Percentiles rank a stretch among this genome's conserved stretches.
These are phyloP conservation scores for Lunularia cruciata DNA, from an alignment of 225 moss, liverwort and hornwort genomes.

Conservation along the genomic window DNA sequence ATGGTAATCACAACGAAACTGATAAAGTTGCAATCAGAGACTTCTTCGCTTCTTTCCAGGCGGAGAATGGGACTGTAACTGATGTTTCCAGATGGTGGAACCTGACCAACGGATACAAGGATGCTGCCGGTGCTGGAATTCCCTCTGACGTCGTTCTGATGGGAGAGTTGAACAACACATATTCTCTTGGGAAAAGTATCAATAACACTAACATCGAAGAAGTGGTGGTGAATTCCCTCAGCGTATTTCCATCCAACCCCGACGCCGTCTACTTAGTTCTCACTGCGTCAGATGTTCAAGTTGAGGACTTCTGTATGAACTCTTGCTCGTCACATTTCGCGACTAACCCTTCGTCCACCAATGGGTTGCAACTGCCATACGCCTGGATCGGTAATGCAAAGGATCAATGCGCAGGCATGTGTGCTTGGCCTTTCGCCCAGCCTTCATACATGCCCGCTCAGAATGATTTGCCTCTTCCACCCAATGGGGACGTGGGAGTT, in stretches of 20 bases:
- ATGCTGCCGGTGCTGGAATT: slow-evolving; percentile 18
- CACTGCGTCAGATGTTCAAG: slow-evolving; percentile 18
- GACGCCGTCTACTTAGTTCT: slow-evolving; percentile 33
- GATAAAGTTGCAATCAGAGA: slow-evolving; percentile 24
- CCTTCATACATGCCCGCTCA: slow-evolving; percentile 37
- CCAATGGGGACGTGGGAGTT: slow-evolving; percentile 63
- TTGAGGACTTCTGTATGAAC: slow-evolving; percentile 33
- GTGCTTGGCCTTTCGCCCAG: slow-evolving; percentile 44
- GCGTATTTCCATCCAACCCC: slow-evolving; percentile 3
- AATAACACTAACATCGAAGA: slow-evolving; percentile 18
- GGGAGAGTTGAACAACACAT: slow-evolving; percentile 20
- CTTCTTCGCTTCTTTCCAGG: slow-evolving; percentile 29
- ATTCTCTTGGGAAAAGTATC: slow-evolving; percentile 9
- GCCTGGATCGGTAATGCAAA: slow-evolving; percentile 37
- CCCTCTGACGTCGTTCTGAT: not conserved
- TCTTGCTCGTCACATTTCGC: slow-evolving; percentile 28
- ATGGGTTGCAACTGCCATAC: slow-evolving; percentile 28
- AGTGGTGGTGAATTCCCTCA: slow-evolving; percentile 21
- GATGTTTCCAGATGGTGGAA: slow-evolving; percentile 34
- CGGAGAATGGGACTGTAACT: not conserved
- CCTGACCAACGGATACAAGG: slow-evolving; percentile 28
- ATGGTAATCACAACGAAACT: slow-evolving; percentile 28
- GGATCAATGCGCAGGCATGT: slow-evolving; percentile 29
- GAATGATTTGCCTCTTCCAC: slow-evolving; percentile 43
- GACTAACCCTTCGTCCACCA: not conserved